A percentile compares a stretch with the other conserved stretches of the same genome.
These are phyloP conservation scores for Saturnispora serradocipensis DNA, from an alignment of 805 yeast genomes.

Conservation along the genomic window DNA sequence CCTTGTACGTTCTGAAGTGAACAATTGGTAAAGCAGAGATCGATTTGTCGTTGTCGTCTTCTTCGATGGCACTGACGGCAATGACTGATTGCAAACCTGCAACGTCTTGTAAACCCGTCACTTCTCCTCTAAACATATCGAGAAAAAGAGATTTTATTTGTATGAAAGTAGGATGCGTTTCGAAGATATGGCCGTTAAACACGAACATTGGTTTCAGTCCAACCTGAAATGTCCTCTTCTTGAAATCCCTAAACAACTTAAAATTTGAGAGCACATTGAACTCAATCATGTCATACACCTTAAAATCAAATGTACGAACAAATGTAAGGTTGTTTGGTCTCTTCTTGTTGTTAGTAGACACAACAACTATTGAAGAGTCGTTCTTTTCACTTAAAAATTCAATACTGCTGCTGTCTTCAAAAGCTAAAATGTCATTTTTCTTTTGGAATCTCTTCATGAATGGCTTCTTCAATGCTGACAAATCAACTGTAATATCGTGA, in stretches of 20 bases:
- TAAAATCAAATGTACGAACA: slow-evolving; percentile 81
- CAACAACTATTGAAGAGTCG: slow-evolving; percentile 76
- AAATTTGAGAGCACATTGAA: slow-evolving; percentile 58
- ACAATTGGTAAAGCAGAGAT: slow-evolving; percentile 58
- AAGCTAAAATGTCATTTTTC: slow-evolving; percentile 85
- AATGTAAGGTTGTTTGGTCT: slow-evolving; percentile 88
- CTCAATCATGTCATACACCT: slow-evolving; percentile 91
- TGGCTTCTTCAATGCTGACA: slow-evolving; percentile 87
- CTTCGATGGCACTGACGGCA: slow-evolving; percentile 64
- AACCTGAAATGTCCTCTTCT: slow-evolving; percentile 65
- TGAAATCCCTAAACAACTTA: slow-evolving; percentile 74
- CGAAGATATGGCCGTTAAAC: slow-evolving; percentile 89
- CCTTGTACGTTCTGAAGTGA: slow-evolving; percentile 82
- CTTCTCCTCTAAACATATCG: slow-evolving; percentile 85
- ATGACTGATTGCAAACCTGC: slow-evolving; percentile 92
- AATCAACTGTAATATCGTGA: slow-evolving; percentile 84
- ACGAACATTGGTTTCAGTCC: slow-evolving; percentile 93
- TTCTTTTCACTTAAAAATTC: slow-evolving; percentile 95
- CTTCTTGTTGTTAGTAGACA: slow-evolving; percentile 76
- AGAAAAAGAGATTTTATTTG: slow-evolving; percentile 82
- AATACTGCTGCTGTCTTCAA: slow-evolving; percentile 76
- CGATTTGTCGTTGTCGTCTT: slow-evolving; percentile 65
- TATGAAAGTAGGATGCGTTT: slow-evolving; percentile 73
- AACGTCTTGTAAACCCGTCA: slow-evolving; percentile 75
- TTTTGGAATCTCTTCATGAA: slow-evolving; percentile 76